Percentiles rank a stretch among this genome's conserved stretches.
These are phyloP conservation scores for Coemansia sp. DNA, from an alignment of 192 early-diverging fungal genomes.

Conservation along the genomic window DNA sequence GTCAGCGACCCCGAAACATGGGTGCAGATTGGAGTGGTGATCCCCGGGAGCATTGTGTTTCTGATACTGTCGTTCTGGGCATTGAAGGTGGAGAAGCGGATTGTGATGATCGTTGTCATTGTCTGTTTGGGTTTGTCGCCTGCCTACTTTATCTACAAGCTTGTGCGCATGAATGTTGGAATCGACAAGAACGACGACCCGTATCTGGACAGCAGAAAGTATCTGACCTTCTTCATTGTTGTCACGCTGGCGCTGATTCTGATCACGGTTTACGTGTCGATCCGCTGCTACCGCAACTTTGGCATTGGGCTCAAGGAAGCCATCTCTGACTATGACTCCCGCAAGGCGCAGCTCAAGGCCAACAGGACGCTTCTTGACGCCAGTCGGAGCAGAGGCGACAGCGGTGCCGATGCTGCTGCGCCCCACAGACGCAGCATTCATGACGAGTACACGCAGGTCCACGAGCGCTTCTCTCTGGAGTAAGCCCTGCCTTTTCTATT, in stretches of 20 bases:
- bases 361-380: constrained; percentile 24
- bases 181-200: constrained; percentile 52
- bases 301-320: constrained; percentile 55
- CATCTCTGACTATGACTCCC: constrained; percentile 50
- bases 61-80: constrained; percentile 56
- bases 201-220: constrained; percentile 55
- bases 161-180: constrained; percentile 57
- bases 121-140: constrained; percentile 48
- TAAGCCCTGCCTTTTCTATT: constrained; percentile 1
- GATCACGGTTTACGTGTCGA: constrained; percentile 52
- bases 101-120: constrained; percentile 55
- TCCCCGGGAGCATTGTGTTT: constrained; percentile 56
- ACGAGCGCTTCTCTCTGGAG: constrained; percentile 51
- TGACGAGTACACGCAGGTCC: constrained; percentile 54
- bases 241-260: constrained; percentile 52
- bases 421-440: neutral
- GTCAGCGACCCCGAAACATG: constrained; percentile 57
- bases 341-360: constrained; percentile 68
- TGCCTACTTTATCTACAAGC: constrained; percentile 58
- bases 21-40: constrained; percentile 59
- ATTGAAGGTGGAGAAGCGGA: constrained; percentile 51
- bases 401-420: constrained; percentile 4
- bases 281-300: constrained; percentile 58
- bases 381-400: constrained; percentile 2
- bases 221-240: constrained; percentile 56